phyloP scores from a whole-genome alignment of 345 rosid species.

The Boechera retrofracta region DNA sequence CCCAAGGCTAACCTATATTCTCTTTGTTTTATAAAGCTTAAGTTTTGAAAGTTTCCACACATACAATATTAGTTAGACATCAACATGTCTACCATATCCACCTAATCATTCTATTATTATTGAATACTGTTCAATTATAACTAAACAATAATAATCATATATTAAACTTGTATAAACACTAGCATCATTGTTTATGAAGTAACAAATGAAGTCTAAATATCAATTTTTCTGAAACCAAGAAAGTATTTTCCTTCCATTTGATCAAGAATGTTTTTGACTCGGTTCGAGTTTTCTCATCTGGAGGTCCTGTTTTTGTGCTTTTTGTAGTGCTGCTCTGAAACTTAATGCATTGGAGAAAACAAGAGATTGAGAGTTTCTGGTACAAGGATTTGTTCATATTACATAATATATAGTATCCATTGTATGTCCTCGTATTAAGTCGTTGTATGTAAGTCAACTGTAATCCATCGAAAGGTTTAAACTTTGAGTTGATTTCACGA shows the following conservation, averaged over 20 bases:
- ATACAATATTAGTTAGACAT: not conserved
- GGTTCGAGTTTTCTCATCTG: constrained; percentile 10
- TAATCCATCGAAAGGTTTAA: constrained; percentile 27
- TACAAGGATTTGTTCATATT: constrained; percentile 33
- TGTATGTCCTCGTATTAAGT: constrained; percentile 22
- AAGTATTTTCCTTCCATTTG: not conserved
- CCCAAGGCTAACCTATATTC: not conserved
- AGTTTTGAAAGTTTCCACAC: not conserved
- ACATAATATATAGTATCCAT: not conserved
- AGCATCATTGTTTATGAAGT: not conserved
- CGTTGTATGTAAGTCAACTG: constrained; percentile 33
- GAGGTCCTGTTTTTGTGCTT: not conserved
- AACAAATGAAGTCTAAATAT: not conserved
- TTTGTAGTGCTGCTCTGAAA: constrained; percentile 52
- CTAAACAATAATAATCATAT: not conserved
- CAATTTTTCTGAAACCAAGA: not conserved
- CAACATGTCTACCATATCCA: not conserved
- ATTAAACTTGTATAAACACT: not conserved
- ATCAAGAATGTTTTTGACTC: not conserved
- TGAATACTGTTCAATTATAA: no score
- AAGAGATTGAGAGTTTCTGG: constrained; percentile 36
- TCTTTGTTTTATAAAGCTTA: not conserved
- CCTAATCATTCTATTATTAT: not conserved
- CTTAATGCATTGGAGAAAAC: constrained; percentile 38
- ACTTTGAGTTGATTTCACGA: constrained; percentile 43